These are phyloP conservation scores for Mariannaea elegans DNA, from an alignment of 2,329 filamentous ascomycete genomes.

Conservation along the genomic window DNA sequence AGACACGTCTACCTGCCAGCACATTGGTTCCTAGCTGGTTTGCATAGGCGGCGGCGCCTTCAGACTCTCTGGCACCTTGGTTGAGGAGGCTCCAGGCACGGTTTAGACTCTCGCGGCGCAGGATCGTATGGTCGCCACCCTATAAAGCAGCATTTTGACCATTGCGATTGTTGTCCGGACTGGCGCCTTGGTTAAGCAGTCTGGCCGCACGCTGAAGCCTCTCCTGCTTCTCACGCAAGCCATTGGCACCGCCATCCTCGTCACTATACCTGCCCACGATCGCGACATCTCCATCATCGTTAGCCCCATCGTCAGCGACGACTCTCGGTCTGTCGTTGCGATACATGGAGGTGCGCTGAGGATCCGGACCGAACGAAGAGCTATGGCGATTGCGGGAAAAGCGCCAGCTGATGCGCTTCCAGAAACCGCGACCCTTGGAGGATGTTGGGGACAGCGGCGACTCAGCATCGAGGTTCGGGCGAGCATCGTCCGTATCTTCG, in stretches of 20 bases:
- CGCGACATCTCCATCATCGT: conserved; percentile 35
- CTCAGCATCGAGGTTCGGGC: conserved; percentile 1
- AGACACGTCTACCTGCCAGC: conserved; percentile 13
- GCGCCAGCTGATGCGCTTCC: conserved; percentile 42
- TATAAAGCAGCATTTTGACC: neutral
- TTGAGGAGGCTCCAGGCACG: conserved; percentile 49
- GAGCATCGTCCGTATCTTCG: conserved; percentile 4
- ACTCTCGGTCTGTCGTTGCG: conserved; percentile 30
- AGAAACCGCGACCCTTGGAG: conserved; percentile 32
- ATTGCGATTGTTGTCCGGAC: conserved; percentile 1
- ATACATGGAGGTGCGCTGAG: conserved; percentile 50
- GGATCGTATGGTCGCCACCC: neutral
- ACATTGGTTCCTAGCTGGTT: conserved; percentile 11
- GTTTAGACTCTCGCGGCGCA: conserved; percentile 48
- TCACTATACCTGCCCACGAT: conserved; percentile 38
- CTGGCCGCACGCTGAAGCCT: conserved; percentile 52
- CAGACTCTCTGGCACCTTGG: conserved; percentile 27
- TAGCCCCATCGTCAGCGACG: conserved; percentile 27
- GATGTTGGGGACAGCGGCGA: conserved; percentile 27
- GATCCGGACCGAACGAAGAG: conserved; percentile 17
- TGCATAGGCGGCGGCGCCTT: conserved; percentile 12
- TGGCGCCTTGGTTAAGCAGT: conserved; percentile 45
- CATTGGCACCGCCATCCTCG: conserved; percentile 34
- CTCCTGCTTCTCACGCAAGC: conserved; percentile 48
- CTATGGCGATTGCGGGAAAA: conserved; percentile 25